A percentile compares a stretch with the other conserved stretches of the same genome.
These are phyloP conservation scores for Globisporangium ultimum DNA, from an alignment of 352 stramenopile genomes.

Conservation along the genomic window DNA sequence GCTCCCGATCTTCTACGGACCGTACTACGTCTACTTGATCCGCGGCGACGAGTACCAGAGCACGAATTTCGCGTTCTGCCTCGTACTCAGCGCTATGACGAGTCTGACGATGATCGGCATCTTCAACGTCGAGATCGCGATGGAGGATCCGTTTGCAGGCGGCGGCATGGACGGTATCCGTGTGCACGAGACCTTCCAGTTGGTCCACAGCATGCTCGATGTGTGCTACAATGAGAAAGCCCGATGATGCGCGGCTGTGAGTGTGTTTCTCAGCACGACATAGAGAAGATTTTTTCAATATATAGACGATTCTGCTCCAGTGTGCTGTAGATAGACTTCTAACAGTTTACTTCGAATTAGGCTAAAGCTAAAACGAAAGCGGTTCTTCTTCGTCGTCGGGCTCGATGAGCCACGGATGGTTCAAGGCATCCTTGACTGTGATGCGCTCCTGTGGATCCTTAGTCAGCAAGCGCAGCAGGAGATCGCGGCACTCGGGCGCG, in stretches of 20 bases:
- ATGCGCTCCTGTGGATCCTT: slow-evolving; percentile 55
- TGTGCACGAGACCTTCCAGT: slow-evolving; percentile 46
- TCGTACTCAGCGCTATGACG: slow-evolving; percentile 69
- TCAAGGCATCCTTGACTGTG: slow-evolving; percentile 40
- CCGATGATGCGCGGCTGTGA: not conserved
- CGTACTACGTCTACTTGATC: slow-evolving; percentile 84
- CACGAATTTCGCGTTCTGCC: slow-evolving; percentile 76
- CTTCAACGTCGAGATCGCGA: slow-evolving; percentile 81
- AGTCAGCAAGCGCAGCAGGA: slow-evolving; percentile 49
- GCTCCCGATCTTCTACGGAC: slow-evolving; percentile 81
- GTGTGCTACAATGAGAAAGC: slow-evolving; percentile 28
- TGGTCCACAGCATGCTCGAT: slow-evolving; percentile 56
- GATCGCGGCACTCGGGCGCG: slow-evolving; percentile 28
- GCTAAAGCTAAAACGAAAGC: slow-evolving; percentile 54
- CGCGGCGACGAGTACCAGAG: slow-evolving; percentile 44
- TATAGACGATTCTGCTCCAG: not conserved
- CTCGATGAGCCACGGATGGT: slow-evolving; percentile 56
- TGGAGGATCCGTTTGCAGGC: slow-evolving; percentile 81
- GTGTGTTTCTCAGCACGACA: not conserved
- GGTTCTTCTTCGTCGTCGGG: slow-evolving; percentile 50
- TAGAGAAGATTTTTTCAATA: not conserved
- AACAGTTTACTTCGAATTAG: not conserved
- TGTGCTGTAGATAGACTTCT: not conserved
- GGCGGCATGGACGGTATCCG: slow-evolving; percentile 67
- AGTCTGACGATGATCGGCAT: slow-evolving; percentile 85